Evolutionary conservation across 306 rosid species (phyloP).

Genomic region (Pterocarpus santalinus): DNA sequence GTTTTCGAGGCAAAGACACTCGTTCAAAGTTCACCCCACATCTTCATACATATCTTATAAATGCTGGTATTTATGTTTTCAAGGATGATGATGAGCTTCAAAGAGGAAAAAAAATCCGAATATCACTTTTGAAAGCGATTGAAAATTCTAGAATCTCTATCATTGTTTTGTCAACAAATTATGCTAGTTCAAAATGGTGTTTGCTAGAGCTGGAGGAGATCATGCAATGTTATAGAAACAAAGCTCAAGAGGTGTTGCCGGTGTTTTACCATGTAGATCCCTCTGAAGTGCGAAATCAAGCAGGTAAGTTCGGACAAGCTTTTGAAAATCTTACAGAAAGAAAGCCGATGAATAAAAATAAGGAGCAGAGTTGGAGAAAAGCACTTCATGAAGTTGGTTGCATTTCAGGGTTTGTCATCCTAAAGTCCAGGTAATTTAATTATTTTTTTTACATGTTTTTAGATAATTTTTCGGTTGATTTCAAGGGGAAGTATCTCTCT

Average conservation of each 20-base stretch:
- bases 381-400: neutral
- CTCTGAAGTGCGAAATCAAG: neutral
- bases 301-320: neutral
- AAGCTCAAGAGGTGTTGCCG: neutral
- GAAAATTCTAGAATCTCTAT: neutral
- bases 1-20: neutral
- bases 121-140: neutral
- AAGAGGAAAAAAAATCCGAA: neutral
- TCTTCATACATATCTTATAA: neutral
- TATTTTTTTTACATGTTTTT: neutral
- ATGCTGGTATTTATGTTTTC: constrained; percentile 1
- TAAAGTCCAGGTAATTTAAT: neutral
- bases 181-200: constrained; percentile 8
- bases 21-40: neutral
- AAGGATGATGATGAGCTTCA: neutral
- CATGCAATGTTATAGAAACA: neutral
- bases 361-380: neutral
- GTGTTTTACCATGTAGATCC: neutral
- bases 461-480: neutral
- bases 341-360: neutral
- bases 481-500: neutral
- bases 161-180: neutral
- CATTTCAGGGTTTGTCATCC: neutral
- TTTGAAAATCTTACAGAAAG: neutral
- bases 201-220: neutral